Evolutionary conservation across 495 filamentous ascomycete species (phyloP), one percentile per base, ranked within the genome.

Genomic region (Pyronema domesticum): DNA sequence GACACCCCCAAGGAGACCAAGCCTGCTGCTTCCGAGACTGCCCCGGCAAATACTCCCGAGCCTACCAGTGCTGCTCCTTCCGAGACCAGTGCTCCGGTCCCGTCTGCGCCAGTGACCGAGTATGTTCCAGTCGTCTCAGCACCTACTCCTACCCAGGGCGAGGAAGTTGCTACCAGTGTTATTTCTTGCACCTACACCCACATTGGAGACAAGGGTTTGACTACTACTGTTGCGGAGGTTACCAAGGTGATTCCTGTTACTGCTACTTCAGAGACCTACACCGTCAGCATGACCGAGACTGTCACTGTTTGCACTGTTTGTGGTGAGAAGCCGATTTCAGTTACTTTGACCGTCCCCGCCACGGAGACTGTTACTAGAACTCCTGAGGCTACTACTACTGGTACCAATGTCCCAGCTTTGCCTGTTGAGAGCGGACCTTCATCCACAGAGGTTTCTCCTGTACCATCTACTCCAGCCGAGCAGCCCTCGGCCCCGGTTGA

Each of bases 221-320:
- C 37, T 13, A 53, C 35, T 1, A 23, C 8, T 11, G 43, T 37
- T 43, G 30, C 51, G 3, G 35, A 53, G 19, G 37, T 43, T 35
- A 53, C 51, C 51, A 35, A 18, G 36, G 33, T 11, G 9, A 43
- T 53, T 37, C 51, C 51, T 9, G 51, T 37, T 15, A 53, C 51
- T 30, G 51, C 51, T 43, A 42, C 34, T 9, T 8, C 10, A 9
- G 11, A 40, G 17, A 35, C 14, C 37, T 53, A 19, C 19, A 40
- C 9, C 4, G 13, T 53, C 51, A 42, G 36, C 37, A 35, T 53
- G 51, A 53, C 51, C 8, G 33, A 40, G 35, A 53, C 37, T n/a
- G 19, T 23, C 1, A 53, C 51, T 13, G 4, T 42, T 11, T 53
- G 51, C 51, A 53, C 51, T 18, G 37, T 18, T 8, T 53, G 51